phyloP scores from a whole-genome alignment of 2,329 filamentous ascomycete species.

The Penicillium sp. region DNA sequence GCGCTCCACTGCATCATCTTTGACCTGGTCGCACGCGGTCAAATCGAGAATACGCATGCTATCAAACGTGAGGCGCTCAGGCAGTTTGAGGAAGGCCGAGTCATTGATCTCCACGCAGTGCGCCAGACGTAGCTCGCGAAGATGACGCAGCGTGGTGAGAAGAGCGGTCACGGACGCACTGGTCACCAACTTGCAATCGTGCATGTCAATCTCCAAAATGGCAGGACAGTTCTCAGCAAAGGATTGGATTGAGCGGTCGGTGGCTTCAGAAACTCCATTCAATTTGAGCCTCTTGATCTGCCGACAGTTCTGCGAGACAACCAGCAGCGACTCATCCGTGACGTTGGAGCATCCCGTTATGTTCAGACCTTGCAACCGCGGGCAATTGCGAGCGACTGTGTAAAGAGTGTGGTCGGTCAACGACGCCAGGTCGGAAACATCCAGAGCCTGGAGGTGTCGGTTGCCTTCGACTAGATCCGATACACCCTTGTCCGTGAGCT shows the following conservation, averaged over 20 bases:
- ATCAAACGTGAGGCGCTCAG: conserved; percentile 65
- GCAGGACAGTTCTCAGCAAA: conserved; percentile 86
- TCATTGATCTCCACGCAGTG: conserved; percentile 82
- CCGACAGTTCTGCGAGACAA: conserved; percentile 72
- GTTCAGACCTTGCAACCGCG: conserved; percentile 83
- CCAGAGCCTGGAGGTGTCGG: conserved; percentile 74
- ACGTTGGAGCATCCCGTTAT: conserved; percentile 80
- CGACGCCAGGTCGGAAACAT: conserved; percentile 74
- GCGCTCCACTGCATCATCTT: conserved; percentile 78
- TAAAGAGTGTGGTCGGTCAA: conserved; percentile 77
- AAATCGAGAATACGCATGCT: conserved; percentile 88
- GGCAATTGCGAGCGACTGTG: conserved; percentile 73
- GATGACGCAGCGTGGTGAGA: conserved; percentile 67
- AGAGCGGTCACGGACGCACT: conserved; percentile 79
- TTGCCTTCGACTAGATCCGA: conserved; percentile 74
- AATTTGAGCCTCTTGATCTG: conserved; percentile 91
- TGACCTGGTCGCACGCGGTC: conserved; percentile 77
- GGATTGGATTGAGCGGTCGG: conserved; percentile 72
- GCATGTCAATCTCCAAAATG: conserved; percentile 92
- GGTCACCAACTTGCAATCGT: conserved; percentile 74
- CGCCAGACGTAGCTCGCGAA: conserved; percentile 85
- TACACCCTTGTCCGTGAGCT: conserved; percentile 77
- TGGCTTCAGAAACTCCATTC: conserved; percentile 82
- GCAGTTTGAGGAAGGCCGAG: conserved; percentile 75
- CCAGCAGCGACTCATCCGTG: conserved; percentile 77